Evolutionary conservation across 495 filamentous ascomycete species (phyloP), one percentile per base, ranked within the genome.

Genomic region (Penicillium cinerascens): DNA sequence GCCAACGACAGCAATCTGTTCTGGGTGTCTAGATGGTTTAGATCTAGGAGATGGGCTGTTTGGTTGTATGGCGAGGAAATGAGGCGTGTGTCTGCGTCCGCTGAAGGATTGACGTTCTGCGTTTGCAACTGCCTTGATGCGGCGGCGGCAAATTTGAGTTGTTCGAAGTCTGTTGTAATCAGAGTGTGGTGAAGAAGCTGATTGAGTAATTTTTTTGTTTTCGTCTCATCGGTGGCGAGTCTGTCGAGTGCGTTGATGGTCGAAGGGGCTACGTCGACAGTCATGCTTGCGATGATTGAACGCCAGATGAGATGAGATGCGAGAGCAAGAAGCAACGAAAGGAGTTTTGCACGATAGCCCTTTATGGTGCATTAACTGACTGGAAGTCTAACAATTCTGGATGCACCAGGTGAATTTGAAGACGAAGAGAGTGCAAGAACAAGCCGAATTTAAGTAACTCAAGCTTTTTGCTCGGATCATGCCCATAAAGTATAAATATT

Each of bases 41-140:
- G 71, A 62, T 91, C 82, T 22, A 95, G 82, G 15, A 90, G 81
- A 62, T 95, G 89, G 1, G 75, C 65, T 16, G 63, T 58, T 39
- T 80, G 77, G 35, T 82, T 79, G 63, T 95, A 96, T 0, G 89
- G 91, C 8, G 89, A 93, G 38, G 82, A 75, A 37, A 89, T 72
- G 22, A 91, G 76, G 18, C 51, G 63, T 50, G 54, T 56, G 23
- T 56, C 57, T 25, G 47, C 29, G n/a, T 57, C 54, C 43, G 59
- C 54, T 49, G 37, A 56, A n/a, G 23, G 18, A 23, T 39, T 9
- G 42, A 27, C 49, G 42, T 13, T 44, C 42, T 3, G 26, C 18
- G 46, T 55, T 51, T 64, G 57, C 16, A 72, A 41, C 54, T 74
- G 71, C 10, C 61, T 45, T 9, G 71, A 61, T 15, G 71, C 66